phyloP scores from a whole-genome alignment of 2,329 filamentous ascomycete genomes.

The Davidsoniella australis region DNA sequence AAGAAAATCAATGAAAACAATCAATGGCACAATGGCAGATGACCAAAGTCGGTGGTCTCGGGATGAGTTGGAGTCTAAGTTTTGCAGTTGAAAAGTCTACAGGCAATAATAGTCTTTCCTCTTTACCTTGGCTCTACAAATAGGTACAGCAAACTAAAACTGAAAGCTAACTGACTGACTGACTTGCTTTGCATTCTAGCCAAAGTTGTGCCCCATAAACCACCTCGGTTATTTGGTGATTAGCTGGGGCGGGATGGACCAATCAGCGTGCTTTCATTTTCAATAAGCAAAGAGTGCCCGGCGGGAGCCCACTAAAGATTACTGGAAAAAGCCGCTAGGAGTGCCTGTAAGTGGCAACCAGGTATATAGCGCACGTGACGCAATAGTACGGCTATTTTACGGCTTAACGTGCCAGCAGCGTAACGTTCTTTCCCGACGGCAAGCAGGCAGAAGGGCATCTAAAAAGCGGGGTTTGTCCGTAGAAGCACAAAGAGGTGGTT shows the following conservation, averaged over 20 bases:
- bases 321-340: slow-evolving; percentile 4
- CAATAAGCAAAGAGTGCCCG: slow-evolving; percentile 8
- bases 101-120: too few species aligned
- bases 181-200: neutral
- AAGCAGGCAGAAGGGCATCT: too few species aligned
- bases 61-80: slow-evolving; percentile 2
- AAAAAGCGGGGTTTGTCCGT: too few species aligned
- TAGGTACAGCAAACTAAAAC: neutral
- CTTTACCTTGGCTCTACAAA: too few species aligned
- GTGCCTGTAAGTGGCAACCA: too few species aligned
- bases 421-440: slow-evolving; percentile 9
- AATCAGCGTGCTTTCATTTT: slow-evolving; percentile 12
- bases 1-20: neutral
- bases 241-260: slow-evolving; percentile 1
- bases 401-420: slow-evolving; percentile 1
- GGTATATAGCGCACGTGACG: slow-evolving; percentile 1
- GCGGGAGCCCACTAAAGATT: slow-evolving; percentile 1
- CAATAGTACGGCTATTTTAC: neutral
- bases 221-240: slow-evolving; percentile 12
- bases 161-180: too few species aligned
- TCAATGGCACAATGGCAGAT: neutral
- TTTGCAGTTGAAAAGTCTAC: slow-evolving; percentile 1
- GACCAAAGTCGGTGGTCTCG: slow-evolving; percentile 1
- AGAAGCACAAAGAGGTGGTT: too few species aligned
- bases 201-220: neutral